Evolutionary conservation across 768 basidiomycete genomes (phyloP).

Genomic region (Lentinula guzmanii): DNA sequence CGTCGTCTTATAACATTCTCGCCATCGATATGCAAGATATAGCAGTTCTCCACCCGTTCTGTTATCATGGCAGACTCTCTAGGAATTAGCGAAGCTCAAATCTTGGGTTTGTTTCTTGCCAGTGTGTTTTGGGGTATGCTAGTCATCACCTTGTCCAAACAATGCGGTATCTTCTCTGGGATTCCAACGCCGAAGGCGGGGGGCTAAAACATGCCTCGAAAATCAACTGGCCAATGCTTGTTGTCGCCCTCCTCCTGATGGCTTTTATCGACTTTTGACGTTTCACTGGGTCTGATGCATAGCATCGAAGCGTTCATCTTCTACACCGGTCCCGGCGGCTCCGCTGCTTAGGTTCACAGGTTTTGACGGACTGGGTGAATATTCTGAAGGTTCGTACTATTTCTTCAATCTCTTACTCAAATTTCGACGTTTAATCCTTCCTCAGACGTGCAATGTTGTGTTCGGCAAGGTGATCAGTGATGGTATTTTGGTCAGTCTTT

Average conservation of each 20-base stretch:
- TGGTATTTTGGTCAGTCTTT: constrained; percentile 4
- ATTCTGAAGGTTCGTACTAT: constrained; percentile 5
- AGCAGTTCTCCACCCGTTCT: not conserved
- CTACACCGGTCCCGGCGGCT: constrained; percentile 8
- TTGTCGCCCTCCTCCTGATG: constrained; percentile 6
- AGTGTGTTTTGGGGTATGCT: constrained; percentile 4
- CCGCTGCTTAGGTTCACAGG: constrained; percentile 1
- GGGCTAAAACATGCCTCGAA: not conserved
- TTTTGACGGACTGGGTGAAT: constrained; percentile 11
- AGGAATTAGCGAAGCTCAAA: constrained; percentile 4
- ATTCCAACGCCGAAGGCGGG: not conserved
- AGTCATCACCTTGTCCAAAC: not conserved
- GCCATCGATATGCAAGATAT: not conserved
- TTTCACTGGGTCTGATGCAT: constrained; percentile 7
- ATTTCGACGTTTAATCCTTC: not conserved
- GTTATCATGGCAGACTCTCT: not conserved
- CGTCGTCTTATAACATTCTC: not conserved
- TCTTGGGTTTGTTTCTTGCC: not conserved
- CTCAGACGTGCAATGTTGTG: constrained; percentile 4
- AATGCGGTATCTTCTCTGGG: not conserved
- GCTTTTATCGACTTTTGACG: constrained; percentile 8
- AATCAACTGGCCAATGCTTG: constrained; percentile 12
- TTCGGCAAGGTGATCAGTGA: constrained; percentile 8
- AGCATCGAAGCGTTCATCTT: constrained; percentile 11
- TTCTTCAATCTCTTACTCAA: not conserved